These are phyloP conservation scores for Ascocoryne sarcoides DNA, from an alignment of 2,329 filamentous ascomycete genomes.

Conservation along the genomic window DNA sequence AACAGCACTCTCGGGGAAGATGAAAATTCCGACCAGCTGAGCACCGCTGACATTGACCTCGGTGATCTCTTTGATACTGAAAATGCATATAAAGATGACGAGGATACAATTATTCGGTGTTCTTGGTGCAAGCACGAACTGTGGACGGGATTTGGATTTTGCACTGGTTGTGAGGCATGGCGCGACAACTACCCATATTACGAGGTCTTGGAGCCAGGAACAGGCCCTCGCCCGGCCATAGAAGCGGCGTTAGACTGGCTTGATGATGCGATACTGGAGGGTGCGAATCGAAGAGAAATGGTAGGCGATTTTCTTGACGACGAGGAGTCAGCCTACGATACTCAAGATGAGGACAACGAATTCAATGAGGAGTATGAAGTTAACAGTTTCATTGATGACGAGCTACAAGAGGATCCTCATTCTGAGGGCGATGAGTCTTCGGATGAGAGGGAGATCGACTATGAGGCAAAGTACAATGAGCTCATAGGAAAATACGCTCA, in stretches of 20 bases:
- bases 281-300: not conserved
- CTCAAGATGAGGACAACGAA: conserved; percentile 15
- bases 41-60: too few relatives aligned
- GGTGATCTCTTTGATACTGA: too few relatives aligned
- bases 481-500: conserved; percentile 5
- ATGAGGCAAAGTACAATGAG: conserved; percentile 13
- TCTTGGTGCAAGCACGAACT: conserved; percentile 19
- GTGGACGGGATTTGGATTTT: conserved; percentile 14
- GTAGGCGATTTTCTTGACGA: conserved; percentile 19
- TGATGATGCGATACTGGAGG: conserved; percentile 7
- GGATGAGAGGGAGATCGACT: conserved; percentile 15
- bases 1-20: too few relatives aligned
- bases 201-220: conserved; percentile 8
- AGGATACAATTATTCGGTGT: conserved; percentile 18
- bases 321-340: conserved; percentile 24
- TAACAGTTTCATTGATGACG: conserved; percentile 22
- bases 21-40: too few relatives aligned
- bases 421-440: conserved; percentile 4
- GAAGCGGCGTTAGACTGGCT: conserved; percentile 3
- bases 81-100: not conserved
- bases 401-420: conserved; percentile 2
- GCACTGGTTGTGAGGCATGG: conserved; percentile 11
- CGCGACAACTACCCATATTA: conserved; percentile 9
- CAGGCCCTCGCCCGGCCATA: conserved; percentile 3
- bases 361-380: conserved; percentile 20